Evolutionary conservation across 352 stramenopile species (phyloP), one percentile per base, ranked within the genome.

Genomic region (Globisporangium paroecandrum): DNA sequence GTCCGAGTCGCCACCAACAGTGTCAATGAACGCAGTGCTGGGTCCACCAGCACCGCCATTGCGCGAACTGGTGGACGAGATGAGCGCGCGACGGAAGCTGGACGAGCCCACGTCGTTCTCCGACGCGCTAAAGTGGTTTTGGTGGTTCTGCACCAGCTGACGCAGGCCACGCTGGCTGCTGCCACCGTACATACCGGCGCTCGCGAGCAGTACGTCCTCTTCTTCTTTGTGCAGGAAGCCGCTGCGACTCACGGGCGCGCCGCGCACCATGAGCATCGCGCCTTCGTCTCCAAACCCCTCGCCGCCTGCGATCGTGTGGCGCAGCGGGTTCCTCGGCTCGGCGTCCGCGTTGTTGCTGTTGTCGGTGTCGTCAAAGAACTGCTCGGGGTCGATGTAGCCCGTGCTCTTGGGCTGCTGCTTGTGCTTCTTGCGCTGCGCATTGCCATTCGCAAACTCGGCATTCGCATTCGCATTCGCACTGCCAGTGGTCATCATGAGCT

Each of bases 71-170:
- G 68, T 71, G 41, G 61, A 70, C 25, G 64, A 76, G 25, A 51
- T 24, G 3, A 67, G 49, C n/a, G n/a, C 56, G 15, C 73, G 73
- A 12, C 73, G 70, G 22, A 85, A 62, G 1, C 73, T 76, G 6
- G 78, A 66, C 4, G 71, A 70, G 0, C 76, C 76, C 4, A 70
- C 66, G 18, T 89, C 77, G 38, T 83, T 83, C 61, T 89, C 83
- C 56, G 73, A 71, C 41, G 85, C 73, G 15, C 77, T 75, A 32
- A 86, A 82, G 51, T 91, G 83, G 57, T 87, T 85, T 62, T 89
- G 78, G 66, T 92, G 82, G 67, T 92, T 92, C 59, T 90, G 82
- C 46, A 87, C 81, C 25, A 92, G 75, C 60, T 92, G 84, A 12
- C 81, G 84, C 60, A 92, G 69, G 4, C 84, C 85, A 54, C 84